A percentile compares a stretch with the other conserved stretches of the same genome.
Evolutionary conservation across 169 alveolate species (phyloP).

Genomic region (Cryptosporidium meleagridis): DNA sequence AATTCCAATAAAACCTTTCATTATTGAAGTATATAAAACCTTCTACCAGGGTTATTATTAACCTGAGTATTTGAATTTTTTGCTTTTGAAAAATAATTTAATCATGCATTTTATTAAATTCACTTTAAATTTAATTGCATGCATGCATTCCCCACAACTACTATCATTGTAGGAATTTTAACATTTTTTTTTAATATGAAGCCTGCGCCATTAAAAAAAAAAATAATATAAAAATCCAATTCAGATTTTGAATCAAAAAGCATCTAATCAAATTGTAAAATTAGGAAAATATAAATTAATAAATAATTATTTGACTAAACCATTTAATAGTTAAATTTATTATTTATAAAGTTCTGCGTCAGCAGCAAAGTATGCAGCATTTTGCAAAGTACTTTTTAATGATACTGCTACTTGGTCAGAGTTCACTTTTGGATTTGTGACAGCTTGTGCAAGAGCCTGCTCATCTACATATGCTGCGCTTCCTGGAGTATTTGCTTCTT

Average conservation of each 20-base stretch:
- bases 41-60: neutral
- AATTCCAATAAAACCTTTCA: constrained; percentile 21
- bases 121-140: constrained; percentile 1
- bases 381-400: constrained; percentile 51
- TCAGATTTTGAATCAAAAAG: neutral
- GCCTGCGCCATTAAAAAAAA: neutral
- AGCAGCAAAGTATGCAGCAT: constrained; percentile 71
- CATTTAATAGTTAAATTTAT: constrained; percentile 1
- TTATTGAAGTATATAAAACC: neutral
- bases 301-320: neutral
- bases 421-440: constrained; percentile 66
- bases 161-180: neutral
- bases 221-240: neutral
- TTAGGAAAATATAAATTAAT: neutral
- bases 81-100: neutral
- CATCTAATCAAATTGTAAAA: neutral
- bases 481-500: constrained; percentile 70
- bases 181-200: neutral
- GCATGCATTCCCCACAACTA: constrained; percentile 42
- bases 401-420: constrained; percentile 69
- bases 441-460: constrained; percentile 72
- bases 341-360: constrained; percentile 61
- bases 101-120: neutral
- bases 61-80: neutral
- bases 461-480: constrained; percentile 71